phyloP scores from a whole-genome alignment of 2,329 filamentous ascomycete species.

The Claviceps spartinae region DNA sequence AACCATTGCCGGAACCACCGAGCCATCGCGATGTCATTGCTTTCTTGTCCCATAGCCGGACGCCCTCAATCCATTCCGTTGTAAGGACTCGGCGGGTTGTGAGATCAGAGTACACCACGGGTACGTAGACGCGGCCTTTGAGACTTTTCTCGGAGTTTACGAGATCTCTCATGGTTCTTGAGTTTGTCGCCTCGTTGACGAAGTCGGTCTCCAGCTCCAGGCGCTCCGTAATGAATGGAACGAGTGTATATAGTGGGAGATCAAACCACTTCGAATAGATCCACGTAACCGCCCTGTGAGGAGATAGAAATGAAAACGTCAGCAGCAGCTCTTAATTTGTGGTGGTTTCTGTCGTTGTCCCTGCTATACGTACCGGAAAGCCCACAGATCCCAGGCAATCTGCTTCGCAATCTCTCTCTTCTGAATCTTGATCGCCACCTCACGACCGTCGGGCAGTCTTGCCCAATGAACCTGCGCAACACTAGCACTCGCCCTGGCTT shows the following conservation, averaged over 20 bases:
- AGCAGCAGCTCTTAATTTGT: no score
- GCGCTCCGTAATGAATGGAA: slow-evolving; percentile 89
- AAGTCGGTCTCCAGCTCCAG: slow-evolving; percentile 91
- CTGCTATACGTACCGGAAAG: slow-evolving; percentile 55
- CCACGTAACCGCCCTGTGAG: slow-evolving; percentile 56
- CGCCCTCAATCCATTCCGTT: slow-evolving; percentile 94
- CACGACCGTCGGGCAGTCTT: slow-evolving; percentile 66
- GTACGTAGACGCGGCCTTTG: slow-evolving; percentile 73
- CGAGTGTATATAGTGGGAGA: slow-evolving; percentile 78
- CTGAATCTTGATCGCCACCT: slow-evolving; percentile 93
- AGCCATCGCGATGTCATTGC: slow-evolving; percentile 65
- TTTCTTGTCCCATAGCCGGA: slow-evolving; percentile 84
- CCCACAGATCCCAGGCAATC: slow-evolving; percentile 89
- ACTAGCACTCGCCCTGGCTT: slow-evolving; percentile 63
- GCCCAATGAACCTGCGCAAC: slow-evolving; percentile 98
- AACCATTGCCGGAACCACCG: slow-evolving; percentile 62
- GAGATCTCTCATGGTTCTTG: slow-evolving; percentile 66
- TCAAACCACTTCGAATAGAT: slow-evolving; percentile 83
- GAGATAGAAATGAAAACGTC: background rate
- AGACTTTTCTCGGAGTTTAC: slow-evolving; percentile 65
- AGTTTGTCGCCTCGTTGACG: slow-evolving; percentile 78
- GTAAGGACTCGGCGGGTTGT: slow-evolving; percentile 77
- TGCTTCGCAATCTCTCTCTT: slow-evolving; percentile 88
- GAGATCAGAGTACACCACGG: slow-evolving; percentile 69
- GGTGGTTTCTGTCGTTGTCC: no score